Evolutionary conservation across 805 yeast genomes (phyloP).

Genomic region (Nakazawaea populi): DNA sequence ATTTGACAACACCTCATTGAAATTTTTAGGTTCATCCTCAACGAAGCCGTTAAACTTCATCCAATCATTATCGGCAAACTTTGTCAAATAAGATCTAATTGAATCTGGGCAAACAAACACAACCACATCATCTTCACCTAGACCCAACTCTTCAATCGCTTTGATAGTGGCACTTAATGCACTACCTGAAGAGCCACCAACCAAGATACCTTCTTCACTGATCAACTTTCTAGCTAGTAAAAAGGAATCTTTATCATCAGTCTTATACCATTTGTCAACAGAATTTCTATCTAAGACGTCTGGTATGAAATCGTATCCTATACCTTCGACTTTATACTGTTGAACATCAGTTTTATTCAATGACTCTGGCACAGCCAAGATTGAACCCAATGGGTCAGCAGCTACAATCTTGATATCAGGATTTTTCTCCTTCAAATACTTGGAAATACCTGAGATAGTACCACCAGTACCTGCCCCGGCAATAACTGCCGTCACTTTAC

Average conservation of each 20-base stretch:
- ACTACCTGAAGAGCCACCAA: conserved; percentile 87
- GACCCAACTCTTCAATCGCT: conserved; percentile 50
- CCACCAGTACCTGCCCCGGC: conserved; percentile 98
- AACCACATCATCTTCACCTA: conserved; percentile 67
- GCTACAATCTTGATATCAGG: conserved; percentile 58
- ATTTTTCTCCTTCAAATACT: conserved; percentile 67
- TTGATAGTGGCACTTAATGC: conserved; percentile 76
- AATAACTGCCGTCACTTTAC: conserved; percentile 65
- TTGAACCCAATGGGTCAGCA: conserved; percentile 86
- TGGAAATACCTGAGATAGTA: conserved; percentile 78
- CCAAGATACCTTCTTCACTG: conserved; percentile 78
- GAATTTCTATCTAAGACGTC: conserved; percentile 62
- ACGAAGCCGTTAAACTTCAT: conserved; percentile 73
- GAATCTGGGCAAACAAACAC: conserved; percentile 86
- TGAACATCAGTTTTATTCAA: conserved; percentile 52
- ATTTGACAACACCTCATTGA: conserved; percentile 28
- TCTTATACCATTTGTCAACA: conserved; percentile 80
- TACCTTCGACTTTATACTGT: conserved; percentile 79
- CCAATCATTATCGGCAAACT: conserved; percentile 91
- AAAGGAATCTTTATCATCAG: conserved; percentile 78
- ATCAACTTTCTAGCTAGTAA: conserved; percentile 76
- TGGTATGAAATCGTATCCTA: conserved; percentile 86
- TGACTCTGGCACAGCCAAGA: conserved; percentile 72
- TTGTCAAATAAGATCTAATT: conserved; percentile 78
- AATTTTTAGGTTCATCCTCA: conserved; percentile 19